phyloP scores from a whole-genome alignment of 78 protist genomes.

The Trichosphaerium sp. region DNA sequence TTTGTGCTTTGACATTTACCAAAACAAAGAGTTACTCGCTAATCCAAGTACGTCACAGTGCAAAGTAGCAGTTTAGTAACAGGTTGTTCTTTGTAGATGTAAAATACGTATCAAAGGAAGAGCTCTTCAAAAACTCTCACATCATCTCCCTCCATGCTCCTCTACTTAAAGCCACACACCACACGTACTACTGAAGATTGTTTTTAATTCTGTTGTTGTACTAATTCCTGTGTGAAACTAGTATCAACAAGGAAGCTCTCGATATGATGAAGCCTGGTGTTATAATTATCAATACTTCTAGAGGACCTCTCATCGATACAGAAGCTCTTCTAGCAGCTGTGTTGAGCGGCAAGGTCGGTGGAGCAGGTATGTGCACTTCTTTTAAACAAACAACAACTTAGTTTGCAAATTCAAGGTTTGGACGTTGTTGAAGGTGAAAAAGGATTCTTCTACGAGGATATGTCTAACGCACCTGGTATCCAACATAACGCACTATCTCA shows the following conservation, averaged over 20 bases:
- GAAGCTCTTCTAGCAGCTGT: slow-evolving; percentile 49
- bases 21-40: slow-evolving; percentile 3
- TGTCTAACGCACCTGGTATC: slow-evolving; percentile 5
- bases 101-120: slow-evolving; percentile 40
- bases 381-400: background rate
- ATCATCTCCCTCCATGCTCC: slow-evolving; percentile 69
- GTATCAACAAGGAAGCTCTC: no score
- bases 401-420: slow-evolving; percentile 17
- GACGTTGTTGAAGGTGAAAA: slow-evolving; percentile 79
- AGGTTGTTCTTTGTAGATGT: slow-evolving; percentile 27
- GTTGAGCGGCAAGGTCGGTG: slow-evolving; percentile 43
- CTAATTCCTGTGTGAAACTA: no score
- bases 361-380: slow-evolving; percentile 18
- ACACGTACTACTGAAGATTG: no score
- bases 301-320: slow-evolving; percentile 72
- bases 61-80: no score
- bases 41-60: no score
- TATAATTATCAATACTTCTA: slow-evolving; percentile 63
- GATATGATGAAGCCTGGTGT: slow-evolving; percentile 7
- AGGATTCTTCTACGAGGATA: slow-evolving; percentile 58
- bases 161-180: slow-evolving; percentile 15
- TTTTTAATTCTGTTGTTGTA: no score
- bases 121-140: slow-evolving; percentile 38
- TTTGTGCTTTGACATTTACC: slow-evolving; percentile 18
- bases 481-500: slow-evolving; percentile 48